Evolutionary conservation across 331 rosid species (phyloP).

Genomic region (Spiraea crenata): DNA sequence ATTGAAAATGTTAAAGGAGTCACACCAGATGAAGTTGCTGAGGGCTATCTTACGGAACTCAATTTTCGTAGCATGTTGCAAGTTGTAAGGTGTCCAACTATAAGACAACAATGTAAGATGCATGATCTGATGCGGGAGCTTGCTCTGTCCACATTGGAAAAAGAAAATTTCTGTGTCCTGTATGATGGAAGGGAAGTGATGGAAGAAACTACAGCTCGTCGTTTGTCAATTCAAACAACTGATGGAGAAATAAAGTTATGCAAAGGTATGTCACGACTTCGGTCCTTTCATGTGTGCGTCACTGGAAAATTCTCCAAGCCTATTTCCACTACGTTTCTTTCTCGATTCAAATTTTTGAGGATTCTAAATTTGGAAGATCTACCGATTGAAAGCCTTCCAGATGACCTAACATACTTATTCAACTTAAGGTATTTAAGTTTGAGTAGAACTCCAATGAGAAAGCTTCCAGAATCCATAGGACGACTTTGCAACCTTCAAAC

Average conservation of each 20-base stretch:
- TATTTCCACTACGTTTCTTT: background rate
- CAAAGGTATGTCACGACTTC: slow-evolving; percentile 12
- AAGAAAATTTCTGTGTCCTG: slow-evolving; percentile 1
- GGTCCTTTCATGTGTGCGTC: slow-evolving; percentile 5
- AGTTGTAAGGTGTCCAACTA: background rate
- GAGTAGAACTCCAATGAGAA: background rate
- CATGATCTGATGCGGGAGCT: slow-evolving; percentile 23
- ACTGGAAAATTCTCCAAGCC: background rate
- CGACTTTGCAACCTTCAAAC: slow-evolving; percentile 18
- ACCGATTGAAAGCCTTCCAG: background rate
- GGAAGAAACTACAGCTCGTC: background rate
- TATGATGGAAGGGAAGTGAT: background rate
- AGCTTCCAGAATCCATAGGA: slow-evolving; percentile 16
- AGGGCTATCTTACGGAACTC: slow-evolving; percentile 9
- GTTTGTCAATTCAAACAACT: background rate
- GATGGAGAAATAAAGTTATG: background rate
- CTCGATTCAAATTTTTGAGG: slow-evolving; percentile 6
- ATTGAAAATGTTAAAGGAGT: background rate
- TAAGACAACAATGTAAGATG: slow-evolving; percentile 8
- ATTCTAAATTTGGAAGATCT: slow-evolving; percentile 8
- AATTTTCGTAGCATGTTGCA: slow-evolving; percentile 18
- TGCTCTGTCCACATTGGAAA: background rate
- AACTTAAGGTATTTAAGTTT: slow-evolving; percentile 18
- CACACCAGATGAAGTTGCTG: slow-evolving; percentile 16
- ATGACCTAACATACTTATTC: slow-evolving; percentile 4